A percentile compares a stretch with the other conserved stretches of the same genome.
Evolutionary conservation across 2,329 filamentous ascomycete species (phyloP).

Genomic region (Neonectria faginata): DNA sequence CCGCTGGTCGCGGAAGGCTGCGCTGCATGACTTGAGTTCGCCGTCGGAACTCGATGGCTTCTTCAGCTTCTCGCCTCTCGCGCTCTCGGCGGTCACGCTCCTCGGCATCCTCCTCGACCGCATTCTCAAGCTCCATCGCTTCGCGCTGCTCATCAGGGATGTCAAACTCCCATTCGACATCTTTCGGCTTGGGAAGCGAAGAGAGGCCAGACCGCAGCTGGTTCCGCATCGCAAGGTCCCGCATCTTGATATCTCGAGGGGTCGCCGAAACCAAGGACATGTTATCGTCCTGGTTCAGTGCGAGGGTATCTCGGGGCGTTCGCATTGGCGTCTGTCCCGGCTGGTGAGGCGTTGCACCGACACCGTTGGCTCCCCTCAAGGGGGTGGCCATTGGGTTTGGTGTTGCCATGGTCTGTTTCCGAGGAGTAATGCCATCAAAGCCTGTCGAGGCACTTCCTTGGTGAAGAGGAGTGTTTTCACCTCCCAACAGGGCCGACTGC

Average conservation of each 20-base stretch:
- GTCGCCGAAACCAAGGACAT: conserved; percentile 79
- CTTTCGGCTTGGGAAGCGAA: conserved; percentile 89
- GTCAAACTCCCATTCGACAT: conserved; percentile 94
- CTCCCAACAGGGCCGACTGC: conserved; percentile 91
- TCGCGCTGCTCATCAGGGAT: conserved; percentile 85
- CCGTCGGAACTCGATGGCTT: conserved; percentile 83
- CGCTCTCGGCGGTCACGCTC: conserved; percentile 84
- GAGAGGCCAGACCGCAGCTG: conserved; percentile 80
- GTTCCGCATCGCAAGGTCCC: conserved; percentile 75
- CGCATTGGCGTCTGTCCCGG: conserved; percentile 86
- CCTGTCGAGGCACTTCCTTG: conserved; percentile 87
- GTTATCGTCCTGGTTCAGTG: conserved; percentile 79
- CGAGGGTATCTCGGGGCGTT: conserved; percentile 88
- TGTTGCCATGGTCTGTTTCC: conserved; percentile 84
- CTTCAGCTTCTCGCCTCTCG: conserved; percentile 76
- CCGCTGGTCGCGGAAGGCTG: conserved; percentile 79
- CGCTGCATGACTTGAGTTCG: conserved; percentile 93
- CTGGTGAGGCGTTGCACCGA: conserved; percentile 75
- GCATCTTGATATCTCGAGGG: conserved; percentile 78
- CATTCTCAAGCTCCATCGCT: conserved; percentile 55
- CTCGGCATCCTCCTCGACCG: conserved; percentile 70
- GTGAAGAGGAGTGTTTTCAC: conserved; percentile 90
- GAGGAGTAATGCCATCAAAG: conserved; percentile 85
- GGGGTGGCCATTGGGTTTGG: conserved; percentile 97
- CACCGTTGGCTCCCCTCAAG: conserved; percentile 72